These are phyloP conservation scores for Epichloe glyceriae DNA, from an alignment of 2,329 filamentous ascomycete genomes.

Conservation along the genomic window DNA sequence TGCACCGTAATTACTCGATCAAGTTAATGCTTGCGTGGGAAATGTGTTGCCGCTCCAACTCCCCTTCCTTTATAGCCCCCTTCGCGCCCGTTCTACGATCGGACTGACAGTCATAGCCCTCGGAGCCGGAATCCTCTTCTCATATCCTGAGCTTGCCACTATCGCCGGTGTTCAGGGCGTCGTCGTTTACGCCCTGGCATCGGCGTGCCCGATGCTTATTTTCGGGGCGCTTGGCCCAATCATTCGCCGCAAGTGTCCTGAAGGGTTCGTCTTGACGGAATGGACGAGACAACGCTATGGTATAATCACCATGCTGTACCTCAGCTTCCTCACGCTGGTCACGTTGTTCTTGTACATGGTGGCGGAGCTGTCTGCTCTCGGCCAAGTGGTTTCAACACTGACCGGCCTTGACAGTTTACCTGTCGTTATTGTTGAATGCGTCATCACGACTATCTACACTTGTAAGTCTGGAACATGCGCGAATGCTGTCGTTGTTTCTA, in stretches of 20 bases:
- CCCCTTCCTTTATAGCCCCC: constrained; percentile 16
- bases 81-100: constrained; percentile 10
- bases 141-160: constrained; percentile 69
- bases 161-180: constrained; percentile 69
- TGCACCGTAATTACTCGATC: constrained; percentile 94
- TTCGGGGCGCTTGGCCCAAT: constrained; percentile 66
- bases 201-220: constrained; percentile 57
- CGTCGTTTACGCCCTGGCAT: constrained; percentile 61
- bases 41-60: constrained; percentile 80
- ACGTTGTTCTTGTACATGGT: constrained; percentile 84
- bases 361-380: constrained; percentile 66
- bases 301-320: constrained; percentile 51
- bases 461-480: constrained; percentile 31
- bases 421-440: constrained; percentile 63
- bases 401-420: constrained; percentile 65
- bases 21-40: constrained; percentile 99
- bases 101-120: constrained; percentile 50
- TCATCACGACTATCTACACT: constrained; percentile 71
- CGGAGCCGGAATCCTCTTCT: constrained; percentile 72
- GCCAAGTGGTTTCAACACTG: constrained; percentile 62
- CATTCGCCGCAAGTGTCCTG: constrained; percentile 66
- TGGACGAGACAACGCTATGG: constrained; percentile 76
- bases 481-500: background rate
- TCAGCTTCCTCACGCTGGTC: constrained; percentile 65
- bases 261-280: constrained; percentile 74